These are phyloP conservation scores for Endothia cerciana DNA, from an alignment of 2,329 filamentous ascomycete species.

Conservation along the genomic window DNA sequence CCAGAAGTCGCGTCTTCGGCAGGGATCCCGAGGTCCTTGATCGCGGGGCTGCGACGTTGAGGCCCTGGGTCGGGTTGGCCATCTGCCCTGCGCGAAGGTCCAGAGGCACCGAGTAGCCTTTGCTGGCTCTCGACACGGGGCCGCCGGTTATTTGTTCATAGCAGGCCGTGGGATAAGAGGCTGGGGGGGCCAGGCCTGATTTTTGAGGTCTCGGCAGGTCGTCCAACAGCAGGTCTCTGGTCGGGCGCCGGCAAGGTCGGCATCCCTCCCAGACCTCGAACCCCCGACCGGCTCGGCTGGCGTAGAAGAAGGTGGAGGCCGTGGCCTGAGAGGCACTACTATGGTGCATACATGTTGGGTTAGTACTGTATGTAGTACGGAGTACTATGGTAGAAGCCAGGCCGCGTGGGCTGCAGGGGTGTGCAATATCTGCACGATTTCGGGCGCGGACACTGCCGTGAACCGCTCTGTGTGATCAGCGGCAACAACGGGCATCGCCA, in stretches of 20 bases:
- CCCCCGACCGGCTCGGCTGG: background rate
- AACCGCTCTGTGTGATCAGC: conserved; percentile 27
- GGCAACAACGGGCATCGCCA: conserved; percentile 19
- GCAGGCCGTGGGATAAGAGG: no score
- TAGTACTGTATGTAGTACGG: no score
- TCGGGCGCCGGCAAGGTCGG: background rate
- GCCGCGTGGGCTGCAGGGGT: conserved; percentile 26
- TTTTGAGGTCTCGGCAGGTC: no score
- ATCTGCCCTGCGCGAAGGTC: background rate
- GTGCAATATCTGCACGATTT: conserved; percentile 27
- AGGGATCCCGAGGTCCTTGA: conserved; percentile 1
- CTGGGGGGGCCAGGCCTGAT: no score
- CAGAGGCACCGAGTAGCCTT: background rate
- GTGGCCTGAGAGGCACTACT: conserved; percentile 8
- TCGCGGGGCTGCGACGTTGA: conserved; percentile 4
- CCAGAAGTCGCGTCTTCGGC: conserved; percentile 19
- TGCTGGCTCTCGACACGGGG: background rate
- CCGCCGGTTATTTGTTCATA: no score
- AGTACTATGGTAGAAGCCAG: background rate
- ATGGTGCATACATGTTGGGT: no score
- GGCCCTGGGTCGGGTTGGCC: no score
- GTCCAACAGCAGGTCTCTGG: background rate
- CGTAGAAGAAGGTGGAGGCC: background rate
- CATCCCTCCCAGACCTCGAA: background rate
- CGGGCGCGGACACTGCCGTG: conserved; percentile 27